Percentiles rank a stretch among this genome's conserved stretches.
These are phyloP conservation scores for Orbilia blumenaviensis DNA, from an alignment of 2,329 filamentous ascomycete species.

Conservation along the genomic window DNA sequence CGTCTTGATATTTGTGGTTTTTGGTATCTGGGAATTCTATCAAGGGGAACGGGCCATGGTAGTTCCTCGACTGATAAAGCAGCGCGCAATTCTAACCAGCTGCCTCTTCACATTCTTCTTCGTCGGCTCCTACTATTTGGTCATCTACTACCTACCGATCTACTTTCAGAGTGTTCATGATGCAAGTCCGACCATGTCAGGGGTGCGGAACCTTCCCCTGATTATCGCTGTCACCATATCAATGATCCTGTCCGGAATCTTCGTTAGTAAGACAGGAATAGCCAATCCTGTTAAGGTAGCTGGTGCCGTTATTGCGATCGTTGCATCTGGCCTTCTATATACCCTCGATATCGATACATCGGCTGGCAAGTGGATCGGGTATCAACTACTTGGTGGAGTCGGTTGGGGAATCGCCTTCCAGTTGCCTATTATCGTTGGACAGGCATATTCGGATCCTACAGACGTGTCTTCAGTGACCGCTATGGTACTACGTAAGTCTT, in stretches of 20 bases:
- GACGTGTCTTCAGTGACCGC: constrained; percentile 56
- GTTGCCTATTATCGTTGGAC: constrained; percentile 66
- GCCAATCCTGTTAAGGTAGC: constrained; percentile 70
- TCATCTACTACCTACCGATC: constrained; percentile 66
- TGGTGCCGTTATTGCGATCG: constrained; percentile 63
- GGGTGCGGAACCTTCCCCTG: constrained; percentile 67
- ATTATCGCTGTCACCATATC: constrained; percentile 65
- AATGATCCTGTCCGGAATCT: constrained; percentile 64
- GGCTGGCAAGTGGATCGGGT: constrained; percentile 62
- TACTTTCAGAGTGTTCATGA: constrained; percentile 69
- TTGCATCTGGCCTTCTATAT: constrained; percentile 68
- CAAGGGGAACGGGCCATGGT: constrained; percentile 67
- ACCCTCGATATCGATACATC: constrained; percentile 63
- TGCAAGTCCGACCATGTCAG: constrained; percentile 65
- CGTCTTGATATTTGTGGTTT: constrained; percentile 59
- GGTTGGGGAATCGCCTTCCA: constrained; percentile 71
- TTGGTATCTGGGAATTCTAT: constrained; percentile 61
- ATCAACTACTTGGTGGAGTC: constrained; percentile 62
- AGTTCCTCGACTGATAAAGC: constrained; percentile 63
- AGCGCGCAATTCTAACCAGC: constrained; percentile 63
- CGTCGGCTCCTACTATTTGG: constrained; percentile 63
- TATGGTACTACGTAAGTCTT: constrained; percentile 62
- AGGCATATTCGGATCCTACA: constrained; percentile 59
- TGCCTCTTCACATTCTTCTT: constrained; percentile 63
- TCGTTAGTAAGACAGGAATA: constrained; percentile 68